These are phyloP conservation scores for Hibiscus tridactylites DNA, from an alignment of 345 rosid genomes.

Conservation along the genomic window DNA sequence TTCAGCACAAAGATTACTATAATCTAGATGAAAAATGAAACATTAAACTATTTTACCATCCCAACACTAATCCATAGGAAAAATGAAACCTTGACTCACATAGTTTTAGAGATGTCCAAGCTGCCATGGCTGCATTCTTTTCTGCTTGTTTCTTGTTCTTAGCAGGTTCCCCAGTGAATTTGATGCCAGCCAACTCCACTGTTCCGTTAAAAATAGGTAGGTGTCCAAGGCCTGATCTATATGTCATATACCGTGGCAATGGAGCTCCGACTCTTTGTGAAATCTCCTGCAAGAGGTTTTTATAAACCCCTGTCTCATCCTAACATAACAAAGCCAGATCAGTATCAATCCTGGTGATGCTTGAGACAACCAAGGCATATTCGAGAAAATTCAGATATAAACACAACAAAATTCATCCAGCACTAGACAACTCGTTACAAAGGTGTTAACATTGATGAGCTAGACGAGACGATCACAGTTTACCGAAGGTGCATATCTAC, in stretches of 20 bases:
- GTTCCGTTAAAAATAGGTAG: slow-evolving; percentile 95
- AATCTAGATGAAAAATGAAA: no score
- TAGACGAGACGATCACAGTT: not conserved
- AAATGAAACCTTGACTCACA: slow-evolving; percentile 39
- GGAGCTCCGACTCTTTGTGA: slow-evolving; percentile 97
- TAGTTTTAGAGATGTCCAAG: slow-evolving; percentile 91
- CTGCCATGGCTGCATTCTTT: slow-evolving; percentile 98
- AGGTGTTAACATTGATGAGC: not conserved
- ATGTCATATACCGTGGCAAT: slow-evolving; percentile 78
- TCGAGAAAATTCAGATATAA: not conserved
- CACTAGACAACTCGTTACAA: not conserved
- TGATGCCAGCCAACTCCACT: slow-evolving; percentile 86
- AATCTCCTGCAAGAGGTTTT: slow-evolving; percentile 92
- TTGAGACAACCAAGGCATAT: not conserved
- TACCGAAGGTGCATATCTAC: not conserved
- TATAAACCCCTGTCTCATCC: slow-evolving; percentile 99
- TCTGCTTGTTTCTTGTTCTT: slow-evolving; percentile 98
- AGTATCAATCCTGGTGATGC: slow-evolving; percentile 10
- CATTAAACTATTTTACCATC: not conserved
- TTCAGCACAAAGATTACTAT: not conserved
- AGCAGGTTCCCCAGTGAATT: slow-evolving; percentile 86
- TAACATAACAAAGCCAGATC: slow-evolving; percentile 21
- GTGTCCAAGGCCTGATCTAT: slow-evolving; percentile 93
- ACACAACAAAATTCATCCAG: not conserved
- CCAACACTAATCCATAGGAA: not conserved